Evolutionary conservation across 163 green algal species (phyloP).

Genomic region (Scenedesmus sp.): DNA sequence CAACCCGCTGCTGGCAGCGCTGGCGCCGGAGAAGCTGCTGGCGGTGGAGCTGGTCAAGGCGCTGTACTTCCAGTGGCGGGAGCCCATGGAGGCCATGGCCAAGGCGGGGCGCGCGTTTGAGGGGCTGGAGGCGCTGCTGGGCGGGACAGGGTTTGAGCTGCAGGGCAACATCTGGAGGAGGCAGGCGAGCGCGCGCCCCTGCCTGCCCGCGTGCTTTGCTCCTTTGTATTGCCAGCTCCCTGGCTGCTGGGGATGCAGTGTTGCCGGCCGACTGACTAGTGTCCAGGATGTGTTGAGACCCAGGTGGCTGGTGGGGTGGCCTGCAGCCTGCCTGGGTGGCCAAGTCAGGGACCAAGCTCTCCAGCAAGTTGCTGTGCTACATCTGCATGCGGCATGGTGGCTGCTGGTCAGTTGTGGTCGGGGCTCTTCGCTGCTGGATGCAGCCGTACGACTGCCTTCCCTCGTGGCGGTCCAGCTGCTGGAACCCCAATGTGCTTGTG

Average conservation of each 20-base stretch:
- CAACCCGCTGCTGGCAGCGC: neutral
- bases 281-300: slow-evolving; percentile 57
- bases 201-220: neutral
- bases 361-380: slow-evolving; percentile 75
- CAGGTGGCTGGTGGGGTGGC: no score
- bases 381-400: slow-evolving; percentile 49
- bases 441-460: no score
- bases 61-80: slow-evolving; percentile 75
- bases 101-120: slow-evolving; percentile 85
- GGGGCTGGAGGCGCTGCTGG: slow-evolving; percentile 86
- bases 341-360: no score
- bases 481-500: no score
- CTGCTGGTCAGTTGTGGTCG: no score
- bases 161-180: slow-evolving; percentile 63
- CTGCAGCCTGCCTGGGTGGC: no score
- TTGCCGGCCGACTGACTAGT: no score
- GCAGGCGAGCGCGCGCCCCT: neutral
- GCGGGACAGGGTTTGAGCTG: slow-evolving; percentile 80
- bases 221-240: neutral
- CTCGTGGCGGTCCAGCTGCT: no score
- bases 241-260: neutral
- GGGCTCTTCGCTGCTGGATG: no score
- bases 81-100: slow-evolving; percentile 77
- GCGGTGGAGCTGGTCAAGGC: slow-evolving; percentile 76
- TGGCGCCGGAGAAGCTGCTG: slow-evolving; percentile 66